Evolutionary conservation across 2,329 filamentous ascomycete species (phyloP).

Genomic region (Penicillium decumbens): DNA sequence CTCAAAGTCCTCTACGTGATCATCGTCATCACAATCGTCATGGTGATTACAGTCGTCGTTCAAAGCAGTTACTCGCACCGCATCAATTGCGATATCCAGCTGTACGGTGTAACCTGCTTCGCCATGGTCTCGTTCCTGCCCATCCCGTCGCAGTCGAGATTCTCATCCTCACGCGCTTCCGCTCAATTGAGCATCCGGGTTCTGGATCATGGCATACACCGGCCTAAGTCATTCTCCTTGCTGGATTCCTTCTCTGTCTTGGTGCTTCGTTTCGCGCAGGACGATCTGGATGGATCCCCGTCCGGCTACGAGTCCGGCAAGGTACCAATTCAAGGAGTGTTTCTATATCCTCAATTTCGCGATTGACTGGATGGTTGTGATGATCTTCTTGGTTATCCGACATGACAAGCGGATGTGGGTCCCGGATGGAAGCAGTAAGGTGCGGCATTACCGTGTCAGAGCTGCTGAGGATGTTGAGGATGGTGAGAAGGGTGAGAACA

Average conservation of each 20-base stretch:
- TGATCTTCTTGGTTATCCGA: constrained; percentile 60
- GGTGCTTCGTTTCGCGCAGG: constrained; percentile 67
- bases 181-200: constrained; percentile 59
- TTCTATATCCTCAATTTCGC: constrained; percentile 79
- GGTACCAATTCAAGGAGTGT: constrained; percentile 65
- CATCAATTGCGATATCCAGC: too few relatives aligned
- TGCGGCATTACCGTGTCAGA: constrained; percentile 12
- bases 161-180: constrained; percentile 44
- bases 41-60: too few relatives aligned
- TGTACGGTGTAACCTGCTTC: constrained; percentile 59
- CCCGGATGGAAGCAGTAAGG: constrained; percentile 54
- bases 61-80: too few relatives aligned
- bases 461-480: not conserved
- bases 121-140: constrained; percentile 64
- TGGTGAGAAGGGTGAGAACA: too few relatives aligned
- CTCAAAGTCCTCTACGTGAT: too few relatives aligned
- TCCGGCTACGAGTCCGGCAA: constrained; percentile 54
- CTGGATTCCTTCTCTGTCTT: constrained; percentile 57
- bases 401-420: constrained; percentile 73
- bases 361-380: constrained; percentile 67
- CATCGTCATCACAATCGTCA: too few relatives aligned
- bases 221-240: constrained; percentile 58
- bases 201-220: constrained; percentile 63
- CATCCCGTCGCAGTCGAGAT: constrained; percentile 52
- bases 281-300: constrained; percentile 52